phyloP scores from a whole-genome alignment of 257 asterid genomes.

The Prunella vulgaris region DNA sequence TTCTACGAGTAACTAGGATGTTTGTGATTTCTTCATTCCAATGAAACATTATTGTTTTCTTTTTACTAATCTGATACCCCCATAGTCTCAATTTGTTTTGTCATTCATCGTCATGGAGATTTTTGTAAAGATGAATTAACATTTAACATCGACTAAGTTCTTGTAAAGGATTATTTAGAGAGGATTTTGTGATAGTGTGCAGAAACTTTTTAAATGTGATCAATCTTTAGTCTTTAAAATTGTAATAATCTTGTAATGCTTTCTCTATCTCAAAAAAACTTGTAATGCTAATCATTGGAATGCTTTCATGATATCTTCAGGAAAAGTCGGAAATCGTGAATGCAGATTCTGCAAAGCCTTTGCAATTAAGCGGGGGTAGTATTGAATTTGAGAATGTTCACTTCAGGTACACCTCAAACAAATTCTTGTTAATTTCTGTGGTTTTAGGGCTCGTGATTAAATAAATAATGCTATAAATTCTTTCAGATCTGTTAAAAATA shows the following conservation, averaged over 20 bases:
- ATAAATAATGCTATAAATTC: not conserved
- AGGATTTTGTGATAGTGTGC: not conserved
- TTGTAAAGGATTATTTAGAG: not conserved
- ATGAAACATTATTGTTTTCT: not conserved
- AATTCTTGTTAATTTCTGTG: conserved; percentile 7
- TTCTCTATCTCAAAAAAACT: not conserved
- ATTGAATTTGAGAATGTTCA: conserved; percentile 80
- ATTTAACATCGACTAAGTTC: not conserved
- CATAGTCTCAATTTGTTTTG: not conserved
- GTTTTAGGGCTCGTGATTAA: not conserved
- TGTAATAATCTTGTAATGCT: not conserved
- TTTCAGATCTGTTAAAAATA: conserved; percentile 12
- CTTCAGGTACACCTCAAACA: conserved; percentile 62
- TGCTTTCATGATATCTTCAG: conserved; percentile 37
- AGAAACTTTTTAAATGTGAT: conserved; percentile 1
- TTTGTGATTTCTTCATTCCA: not conserved
- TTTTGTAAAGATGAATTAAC: conserved; percentile 6
- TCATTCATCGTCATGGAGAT: not conserved
- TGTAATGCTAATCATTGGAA: conserved; percentile 10
- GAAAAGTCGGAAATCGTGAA: conserved; percentile 81
- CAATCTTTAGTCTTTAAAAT: not conserved
- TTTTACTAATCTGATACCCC: not conserved
- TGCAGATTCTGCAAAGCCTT: conserved; percentile 58
- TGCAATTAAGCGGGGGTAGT: conserved; percentile 63
- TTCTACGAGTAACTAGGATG: not conserved